A percentile compares a stretch with the other conserved stretches of the same genome.
These are phyloP conservation scores for Tolypocladium ophioglossoides DNA, from an alignment of 2,329 filamentous ascomycete species.

Conservation along the genomic window DNA sequence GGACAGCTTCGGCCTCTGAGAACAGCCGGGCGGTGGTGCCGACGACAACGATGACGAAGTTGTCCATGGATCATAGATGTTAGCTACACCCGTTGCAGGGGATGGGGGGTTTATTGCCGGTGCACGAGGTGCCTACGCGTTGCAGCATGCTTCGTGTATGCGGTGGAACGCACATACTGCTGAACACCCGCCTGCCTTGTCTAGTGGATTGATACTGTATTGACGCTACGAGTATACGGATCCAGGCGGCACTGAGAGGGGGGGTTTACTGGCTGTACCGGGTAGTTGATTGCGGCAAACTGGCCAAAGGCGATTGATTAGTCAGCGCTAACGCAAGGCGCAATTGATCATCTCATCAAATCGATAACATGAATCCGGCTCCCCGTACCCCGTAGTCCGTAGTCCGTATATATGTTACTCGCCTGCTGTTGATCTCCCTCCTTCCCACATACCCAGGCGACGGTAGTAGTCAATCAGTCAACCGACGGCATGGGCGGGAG, in stretches of 20 bases:
- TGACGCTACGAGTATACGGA: neutral
- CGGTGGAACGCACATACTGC: neutral
- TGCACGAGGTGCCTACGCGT: neutral
- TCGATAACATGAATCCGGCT: too few relatives aligned
- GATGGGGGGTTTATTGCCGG: neutral
- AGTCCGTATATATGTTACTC: neutral
- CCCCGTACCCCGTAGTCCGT: too few relatives aligned
- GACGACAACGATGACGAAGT: neutral
- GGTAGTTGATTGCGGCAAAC: neutral
- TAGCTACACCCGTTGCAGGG: neutral
- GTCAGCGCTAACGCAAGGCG: neutral
- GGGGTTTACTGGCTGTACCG: neutral
- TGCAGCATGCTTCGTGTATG: neutral
- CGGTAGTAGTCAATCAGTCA: neutral
- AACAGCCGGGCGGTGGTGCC: neutral
- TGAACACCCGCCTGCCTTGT: neutral
- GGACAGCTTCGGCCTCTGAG: conserved; percentile 84
- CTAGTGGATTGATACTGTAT: neutral
- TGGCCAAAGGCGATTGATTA: neutral
- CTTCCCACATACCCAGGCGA: neutral
- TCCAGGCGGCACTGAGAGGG: too few relatives aligned
- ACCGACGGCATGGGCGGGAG: neutral
- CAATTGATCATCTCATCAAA: neutral
- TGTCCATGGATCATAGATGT: neutral
- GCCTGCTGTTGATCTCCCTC: neutral